phyloP scores from a whole-genome alignment of 805 yeast genomes.

The Geotrichum ghanense region DNA sequence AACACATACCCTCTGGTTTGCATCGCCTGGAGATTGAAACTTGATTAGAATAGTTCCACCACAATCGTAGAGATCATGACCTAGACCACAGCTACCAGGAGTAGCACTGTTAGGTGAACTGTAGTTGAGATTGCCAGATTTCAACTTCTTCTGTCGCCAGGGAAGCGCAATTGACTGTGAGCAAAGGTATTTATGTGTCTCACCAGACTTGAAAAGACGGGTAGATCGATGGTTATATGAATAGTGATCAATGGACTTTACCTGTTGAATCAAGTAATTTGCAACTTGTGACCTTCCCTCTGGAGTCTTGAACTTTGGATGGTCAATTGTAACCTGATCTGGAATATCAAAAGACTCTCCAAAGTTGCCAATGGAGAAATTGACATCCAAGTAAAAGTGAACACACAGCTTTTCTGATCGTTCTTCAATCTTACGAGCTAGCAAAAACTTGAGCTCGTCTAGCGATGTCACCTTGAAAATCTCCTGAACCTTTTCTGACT shows the following conservation, averaged over 20 bases:
- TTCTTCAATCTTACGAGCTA: neutral
- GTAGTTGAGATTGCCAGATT: neutral
- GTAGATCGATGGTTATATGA: neutral
- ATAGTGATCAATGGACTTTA: neutral
- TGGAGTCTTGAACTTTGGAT: neutral
- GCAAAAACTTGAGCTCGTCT: neutral
- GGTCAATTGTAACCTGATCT: neutral
- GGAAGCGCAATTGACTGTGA: neutral
- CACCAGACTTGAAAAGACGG: neutral
- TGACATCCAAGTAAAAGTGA: neutral
- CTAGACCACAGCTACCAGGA: neutral
- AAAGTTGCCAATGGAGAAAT: neutral
- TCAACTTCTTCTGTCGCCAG: constrained; percentile 1
- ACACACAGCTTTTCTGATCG: neutral
- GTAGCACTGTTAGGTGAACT: neutral
- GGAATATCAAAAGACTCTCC: neutral
- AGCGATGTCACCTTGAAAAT: neutral
- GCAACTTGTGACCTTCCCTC: neutral
- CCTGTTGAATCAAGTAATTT: neutral
- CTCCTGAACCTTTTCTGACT: neutral
- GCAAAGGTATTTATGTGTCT: neutral
- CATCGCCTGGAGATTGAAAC: neutral
- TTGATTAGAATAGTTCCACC: neutral
- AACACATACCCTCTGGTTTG: neutral
- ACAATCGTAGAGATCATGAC: neutral